Evolutionary conservation across 2,329 filamentous ascomycete genomes (phyloP).

Genomic region (Metarhizium rileyi): DNA sequence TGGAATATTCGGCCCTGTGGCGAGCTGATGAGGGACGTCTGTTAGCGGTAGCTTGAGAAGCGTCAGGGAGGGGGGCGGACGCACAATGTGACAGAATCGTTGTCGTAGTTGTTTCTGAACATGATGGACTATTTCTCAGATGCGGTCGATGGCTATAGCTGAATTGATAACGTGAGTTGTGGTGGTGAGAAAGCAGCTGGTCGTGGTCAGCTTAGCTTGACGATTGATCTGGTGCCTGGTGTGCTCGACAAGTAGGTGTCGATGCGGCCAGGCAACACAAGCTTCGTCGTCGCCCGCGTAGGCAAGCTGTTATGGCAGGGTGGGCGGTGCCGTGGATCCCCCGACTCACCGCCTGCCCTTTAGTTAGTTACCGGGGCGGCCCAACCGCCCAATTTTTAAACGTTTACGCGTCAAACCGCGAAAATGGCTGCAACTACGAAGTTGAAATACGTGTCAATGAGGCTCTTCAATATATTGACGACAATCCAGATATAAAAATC

Average conservation of each 20-base stretch:
- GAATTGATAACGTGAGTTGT: conserved; percentile 5
- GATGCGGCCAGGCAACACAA: conserved; percentile 12
- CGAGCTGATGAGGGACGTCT: conserved; percentile 52
- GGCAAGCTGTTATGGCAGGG: conserved; percentile 6
- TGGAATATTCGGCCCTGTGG: conserved; percentile 99
- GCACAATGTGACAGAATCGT: conserved; percentile 99
- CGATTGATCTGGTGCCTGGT: conserved; percentile 7
- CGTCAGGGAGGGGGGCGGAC: conserved; percentile 23
- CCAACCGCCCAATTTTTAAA: too few relatives aligned
- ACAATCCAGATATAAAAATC: too few relatives aligned
- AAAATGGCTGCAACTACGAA: not conserved
- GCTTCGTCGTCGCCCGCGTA: conserved; percentile 13
- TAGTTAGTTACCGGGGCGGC: not conserved
- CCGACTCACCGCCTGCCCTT: conserved; percentile 13
- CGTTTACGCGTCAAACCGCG: not conserved
- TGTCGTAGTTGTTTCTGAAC: conserved; percentile 99
- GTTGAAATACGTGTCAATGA: too few relatives aligned
- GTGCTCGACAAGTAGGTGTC: not conserved
- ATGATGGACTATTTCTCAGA: conserved; percentile 43
- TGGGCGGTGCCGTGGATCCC: conserved; percentile 5
- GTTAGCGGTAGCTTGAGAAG: conserved; percentile 13
- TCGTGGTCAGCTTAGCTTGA: conserved; percentile 7
- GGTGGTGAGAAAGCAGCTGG: conserved; percentile 6
- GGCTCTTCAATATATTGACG: too few relatives aligned
- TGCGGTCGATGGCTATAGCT: conserved; percentile 5